phyloP scores from a whole-genome alignment of 495 filamentous ascomycete genomes.

The Pseudevernia furfuracea region DNA sequence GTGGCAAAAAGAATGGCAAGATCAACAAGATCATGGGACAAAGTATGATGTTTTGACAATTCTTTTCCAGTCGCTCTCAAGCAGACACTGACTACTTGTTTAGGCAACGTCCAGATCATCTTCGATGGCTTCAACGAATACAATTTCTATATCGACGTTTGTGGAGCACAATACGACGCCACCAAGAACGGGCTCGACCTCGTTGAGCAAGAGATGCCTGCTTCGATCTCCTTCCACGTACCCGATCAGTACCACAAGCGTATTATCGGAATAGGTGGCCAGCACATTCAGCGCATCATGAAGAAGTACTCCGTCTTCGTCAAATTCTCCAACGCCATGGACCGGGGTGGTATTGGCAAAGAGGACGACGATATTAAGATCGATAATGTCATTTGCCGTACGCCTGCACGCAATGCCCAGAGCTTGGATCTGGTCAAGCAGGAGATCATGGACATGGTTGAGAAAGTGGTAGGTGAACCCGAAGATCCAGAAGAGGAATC shows the following conservation, averaged over 20 bases:
- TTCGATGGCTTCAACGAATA: slow-evolving; percentile 99
- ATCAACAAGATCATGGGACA: slow-evolving; percentile 99
- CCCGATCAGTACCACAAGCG: slow-evolving; percentile 99
- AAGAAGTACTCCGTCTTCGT: slow-evolving; percentile 99
- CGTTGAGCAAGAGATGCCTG: slow-evolving; percentile 98
- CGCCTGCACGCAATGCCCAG: slow-evolving; percentile 91
- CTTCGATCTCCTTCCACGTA: slow-evolving; percentile 97
- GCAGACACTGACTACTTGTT: slow-evolving; percentile 3
- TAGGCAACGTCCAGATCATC: slow-evolving; percentile 91
- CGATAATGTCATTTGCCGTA: slow-evolving; percentile 98
- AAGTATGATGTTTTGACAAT: slow-evolving; percentile 42
- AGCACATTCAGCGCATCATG: slow-evolving; percentile 99
- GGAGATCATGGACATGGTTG: slow-evolving; percentile 99
- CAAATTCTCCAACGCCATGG: slow-evolving; percentile 99
- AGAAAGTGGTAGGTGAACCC: slow-evolving; percentile 64
- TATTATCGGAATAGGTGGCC: slow-evolving; percentile 96
- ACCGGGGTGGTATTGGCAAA: slow-evolving; percentile 84
- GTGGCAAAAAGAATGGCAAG: slow-evolving; percentile 99
- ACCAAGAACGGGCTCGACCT: slow-evolving; percentile 85
- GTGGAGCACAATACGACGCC: slow-evolving; percentile 81
- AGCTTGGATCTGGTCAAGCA: slow-evolving; percentile 95
- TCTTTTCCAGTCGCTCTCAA: not conserved
- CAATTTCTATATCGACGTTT: slow-evolving; percentile 98
- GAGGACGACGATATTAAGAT: slow-evolving; percentile 98
- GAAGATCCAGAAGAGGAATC: slow-evolving; percentile 19